These are phyloP conservation scores for Aspergillus felis DNA, from an alignment of 2,329 filamentous ascomycete species.

Conservation along the genomic window DNA sequence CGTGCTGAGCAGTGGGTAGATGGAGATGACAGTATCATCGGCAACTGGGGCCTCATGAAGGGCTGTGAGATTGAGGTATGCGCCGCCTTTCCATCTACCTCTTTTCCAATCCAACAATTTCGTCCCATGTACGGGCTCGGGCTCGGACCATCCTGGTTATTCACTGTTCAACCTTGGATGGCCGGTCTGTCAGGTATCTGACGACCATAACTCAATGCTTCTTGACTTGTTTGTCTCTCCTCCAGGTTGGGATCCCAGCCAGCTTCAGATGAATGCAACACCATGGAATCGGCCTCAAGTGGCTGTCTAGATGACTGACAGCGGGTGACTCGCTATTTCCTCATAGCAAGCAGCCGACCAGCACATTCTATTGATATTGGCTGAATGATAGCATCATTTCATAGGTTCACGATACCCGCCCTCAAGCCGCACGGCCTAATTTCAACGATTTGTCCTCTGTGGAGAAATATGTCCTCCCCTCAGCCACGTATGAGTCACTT, in stretches of 20 bases:
- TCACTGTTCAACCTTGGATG: no score
- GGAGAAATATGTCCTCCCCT: constrained; percentile 86
- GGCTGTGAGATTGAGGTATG: constrained; percentile 44
- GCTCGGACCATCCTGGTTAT: background rate
- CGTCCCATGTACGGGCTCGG: background rate
- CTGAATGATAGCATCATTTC: background rate
- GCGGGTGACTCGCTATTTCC: background rate
- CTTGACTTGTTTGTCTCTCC: background rate
- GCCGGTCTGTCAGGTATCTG: background rate
- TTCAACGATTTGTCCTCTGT: constrained; percentile 77
- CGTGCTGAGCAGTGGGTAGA: constrained; percentile 58
- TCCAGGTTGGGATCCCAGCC: background rate
- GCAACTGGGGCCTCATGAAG: constrained; percentile 42
- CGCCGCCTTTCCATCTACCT: constrained; percentile 1
- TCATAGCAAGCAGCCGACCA: background rate
- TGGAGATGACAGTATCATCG: constrained; percentile 68
- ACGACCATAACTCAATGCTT: background rate
- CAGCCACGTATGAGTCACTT: constrained; percentile 78
- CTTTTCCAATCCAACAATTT: background rate
- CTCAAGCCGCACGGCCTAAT: constrained; percentile 69
- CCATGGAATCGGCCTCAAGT: background rate
- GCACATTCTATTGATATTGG: background rate
- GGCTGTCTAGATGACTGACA: background rate
- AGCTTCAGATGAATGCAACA: background rate
- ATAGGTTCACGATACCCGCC: constrained; percentile 76